A percentile compares a stretch with the other conserved stretches of the same genome.
Conservation (phyloP, 1,284 basidiomycete genomes). For the Fomitopsis schrenkii region DNA sequence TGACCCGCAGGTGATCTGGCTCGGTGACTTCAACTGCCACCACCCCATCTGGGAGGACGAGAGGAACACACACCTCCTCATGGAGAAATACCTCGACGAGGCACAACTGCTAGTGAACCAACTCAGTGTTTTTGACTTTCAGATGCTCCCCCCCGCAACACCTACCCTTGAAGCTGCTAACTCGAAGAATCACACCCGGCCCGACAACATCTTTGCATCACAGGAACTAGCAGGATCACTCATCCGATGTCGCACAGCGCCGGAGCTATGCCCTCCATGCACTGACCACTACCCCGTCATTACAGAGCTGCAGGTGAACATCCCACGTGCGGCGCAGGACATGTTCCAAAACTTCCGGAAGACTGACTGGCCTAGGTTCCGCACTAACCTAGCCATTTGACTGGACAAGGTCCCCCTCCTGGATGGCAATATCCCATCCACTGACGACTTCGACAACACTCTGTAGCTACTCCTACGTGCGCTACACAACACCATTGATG, state of each 20-base stretch:
- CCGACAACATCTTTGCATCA: slow-evolving; percentile 32
- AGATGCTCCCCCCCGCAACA: slow-evolving; percentile 21
- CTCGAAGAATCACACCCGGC: too few species aligned
- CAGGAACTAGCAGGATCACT: slow-evolving; percentile 12
- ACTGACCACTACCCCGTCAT: too few species aligned
- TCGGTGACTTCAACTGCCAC: too few species aligned
- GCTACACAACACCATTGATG: slow-evolving; percentile 15
- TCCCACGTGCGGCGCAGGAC: slow-evolving; percentile 3
- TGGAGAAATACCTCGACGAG: slow-evolving; percentile 4
- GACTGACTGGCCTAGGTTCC: slow-evolving; percentile 24
- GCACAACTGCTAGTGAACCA: slow-evolving; percentile 22
- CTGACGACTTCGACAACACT: slow-evolving; percentile 6
- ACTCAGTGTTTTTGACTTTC: slow-evolving; percentile 14
- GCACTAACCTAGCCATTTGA: slow-evolving; percentile 5
- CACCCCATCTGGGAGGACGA: too few species aligned
- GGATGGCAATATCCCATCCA: slow-evolving; percentile 8
- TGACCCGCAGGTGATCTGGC: neutral
- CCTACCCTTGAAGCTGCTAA: too few species aligned
- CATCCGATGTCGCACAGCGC: slow-evolving; percentile 14
- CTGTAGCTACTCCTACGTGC: slow-evolving; percentile 12
- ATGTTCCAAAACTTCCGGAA: slow-evolving; percentile 17
- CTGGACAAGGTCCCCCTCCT: neutral
- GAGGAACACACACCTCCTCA: slow-evolving; percentile 37
- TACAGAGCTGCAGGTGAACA: slow-evolving; percentile 8
- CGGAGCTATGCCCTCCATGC: slow-evolving; percentile 8